Evolutionary conservation across 192 early-diverging fungal genomes (phyloP).

Genomic region (Dimargaris xerosporica): DNA sequence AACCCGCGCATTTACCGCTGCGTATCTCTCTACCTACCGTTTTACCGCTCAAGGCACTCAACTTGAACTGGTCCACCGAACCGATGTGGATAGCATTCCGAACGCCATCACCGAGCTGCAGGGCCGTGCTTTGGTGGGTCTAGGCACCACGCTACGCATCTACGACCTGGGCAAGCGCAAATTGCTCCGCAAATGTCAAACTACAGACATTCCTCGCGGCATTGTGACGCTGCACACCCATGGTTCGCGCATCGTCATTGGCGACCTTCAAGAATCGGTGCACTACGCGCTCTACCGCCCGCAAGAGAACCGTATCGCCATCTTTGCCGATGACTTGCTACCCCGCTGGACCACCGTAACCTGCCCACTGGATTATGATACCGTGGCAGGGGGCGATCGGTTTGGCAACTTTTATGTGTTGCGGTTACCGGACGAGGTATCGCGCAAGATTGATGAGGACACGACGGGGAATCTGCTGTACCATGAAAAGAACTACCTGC

Average conservation of each 20-base stretch:
- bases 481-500: conserved; percentile 64
- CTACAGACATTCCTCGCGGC: conserved; percentile 42
- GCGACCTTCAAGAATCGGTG: conserved; percentile 80
- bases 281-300: conserved; percentile 57
- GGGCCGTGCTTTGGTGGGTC: conserved; percentile 73
- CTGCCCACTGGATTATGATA: conserved; percentile 81
- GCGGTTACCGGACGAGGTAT: conserved; percentile 46
- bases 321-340: conserved; percentile 84
- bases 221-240: conserved; percentile 61
- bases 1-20: conserved; percentile 53
- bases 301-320: conserved; percentile 65
- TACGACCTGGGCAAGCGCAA: conserved; percentile 86
- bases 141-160: conserved; percentile 73
- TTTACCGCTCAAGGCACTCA: conserved; percentile 41
- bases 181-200: conserved; percentile 81
- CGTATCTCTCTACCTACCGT: conserved; percentile 59
- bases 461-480: conserved; percentile 67
- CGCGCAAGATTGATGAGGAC: conserved; percentile 71
- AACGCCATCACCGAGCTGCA: conserved; percentile 71
- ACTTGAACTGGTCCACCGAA: conserved; percentile 75
- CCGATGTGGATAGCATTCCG: conserved; percentile 55
- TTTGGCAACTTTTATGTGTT: conserved; percentile 87
- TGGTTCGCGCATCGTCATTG: conserved; percentile 66
- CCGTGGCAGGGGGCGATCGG: conserved; percentile 84
- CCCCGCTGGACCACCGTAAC: conserved; percentile 73